Evolutionary conservation across 768 basidiomycete species (phyloP), one percentile per base, ranked within the genome.

Genomic region (Roridomyces roridus): DNA sequence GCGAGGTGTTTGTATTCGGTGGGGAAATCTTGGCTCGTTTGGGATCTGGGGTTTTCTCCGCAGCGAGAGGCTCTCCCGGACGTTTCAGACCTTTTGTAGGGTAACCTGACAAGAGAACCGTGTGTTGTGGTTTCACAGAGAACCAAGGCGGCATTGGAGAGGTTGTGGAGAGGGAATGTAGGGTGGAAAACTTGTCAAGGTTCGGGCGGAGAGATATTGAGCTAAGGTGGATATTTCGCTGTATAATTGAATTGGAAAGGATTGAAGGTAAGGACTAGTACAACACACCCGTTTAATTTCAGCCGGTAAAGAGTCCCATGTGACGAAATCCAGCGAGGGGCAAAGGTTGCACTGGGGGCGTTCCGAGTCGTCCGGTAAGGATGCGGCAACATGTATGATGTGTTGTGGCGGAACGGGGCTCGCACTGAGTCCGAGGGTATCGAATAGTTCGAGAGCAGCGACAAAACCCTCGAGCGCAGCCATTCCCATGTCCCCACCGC

Each of bases 391-490:
- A 61, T 91, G 89, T 34, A 91, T 68, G 14, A 91, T 74, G 61
- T 87, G 84, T 25, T 64, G 74, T 6, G 63, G 5, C 62, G 55
- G 18, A 54, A 64, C 29, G 52, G 45, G 1, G 54, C 68, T 49
- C 15, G 36, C 35, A 20, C 62, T 55, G 20, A 46, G 44, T 11
- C 62, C 62, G 68, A 74, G 79, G 34, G 76, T 77, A 62, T 76
- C 77, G 62, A 79, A 81, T 24, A 82, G 60, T 78, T 91, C 89
- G 21, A 91, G 70, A 28, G 84, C 85, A 17, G 88, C 85, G 14
- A 88, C 85, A 12, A 89, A 68, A 8, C 86, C 90, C 55, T 92
- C 90, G 7, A 92, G 71, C 5, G 86, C 85, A 24, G 87, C 86
- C 81, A 89, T 80, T 1, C 88, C 88, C 53, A 65, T 69, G 25